These are phyloP conservation scores for Zygosaccharomyces pseudorouxii DNA, from an alignment of 805 yeast genomes.

Conservation along the genomic window DNA sequence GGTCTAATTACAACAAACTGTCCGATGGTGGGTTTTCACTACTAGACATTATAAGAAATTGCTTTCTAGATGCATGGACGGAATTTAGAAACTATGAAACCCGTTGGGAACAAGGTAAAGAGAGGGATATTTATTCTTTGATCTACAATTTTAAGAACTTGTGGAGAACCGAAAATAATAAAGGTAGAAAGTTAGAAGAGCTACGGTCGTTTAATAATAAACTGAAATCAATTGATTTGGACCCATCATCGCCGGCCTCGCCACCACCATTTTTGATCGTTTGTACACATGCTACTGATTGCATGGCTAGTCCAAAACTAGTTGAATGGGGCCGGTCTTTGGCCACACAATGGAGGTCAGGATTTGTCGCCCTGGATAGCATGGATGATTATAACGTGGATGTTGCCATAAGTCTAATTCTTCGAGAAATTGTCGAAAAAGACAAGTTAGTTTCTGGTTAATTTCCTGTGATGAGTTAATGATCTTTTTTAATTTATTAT, in stretches of 20 bases:
- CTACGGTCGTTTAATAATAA: slow-evolving; percentile 30
- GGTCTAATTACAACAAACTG: slow-evolving; percentile 13
- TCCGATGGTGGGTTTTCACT: slow-evolving; percentile 31
- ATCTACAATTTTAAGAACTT: slow-evolving; percentile 53
- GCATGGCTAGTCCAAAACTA: slow-evolving; percentile 54
- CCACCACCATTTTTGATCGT: slow-evolving; percentile 66
- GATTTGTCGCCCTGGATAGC: slow-evolving; percentile 60
- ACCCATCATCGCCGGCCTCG: slow-evolving; percentile 38
- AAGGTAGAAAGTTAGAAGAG: slow-evolving; percentile 31
- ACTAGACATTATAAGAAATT: slow-evolving; percentile 45
- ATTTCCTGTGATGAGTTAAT: background rate
- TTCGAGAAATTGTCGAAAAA: slow-evolving; percentile 56
- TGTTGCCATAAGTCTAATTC: slow-evolving; percentile 49
- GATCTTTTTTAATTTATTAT: background rate
- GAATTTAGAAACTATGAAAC: slow-evolving; percentile 54
- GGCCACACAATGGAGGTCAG: slow-evolving; percentile 59
- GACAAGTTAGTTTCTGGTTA: slow-evolving; percentile 23
- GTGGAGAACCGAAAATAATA: slow-evolving; percentile 44
- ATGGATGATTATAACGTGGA: slow-evolving; percentile 49
- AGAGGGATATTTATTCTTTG: slow-evolving; percentile 60
- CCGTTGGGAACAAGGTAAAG: slow-evolving; percentile 60
- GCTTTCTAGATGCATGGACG: slow-evolving; percentile 69
- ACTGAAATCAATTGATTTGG: slow-evolving; percentile 32
- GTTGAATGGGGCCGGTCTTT: slow-evolving; percentile 53
- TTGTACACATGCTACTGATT: slow-evolving; percentile 58